phyloP scores from a whole-genome alignment of 768 basidiomycete species.

The Exidia glandulosa region DNA sequence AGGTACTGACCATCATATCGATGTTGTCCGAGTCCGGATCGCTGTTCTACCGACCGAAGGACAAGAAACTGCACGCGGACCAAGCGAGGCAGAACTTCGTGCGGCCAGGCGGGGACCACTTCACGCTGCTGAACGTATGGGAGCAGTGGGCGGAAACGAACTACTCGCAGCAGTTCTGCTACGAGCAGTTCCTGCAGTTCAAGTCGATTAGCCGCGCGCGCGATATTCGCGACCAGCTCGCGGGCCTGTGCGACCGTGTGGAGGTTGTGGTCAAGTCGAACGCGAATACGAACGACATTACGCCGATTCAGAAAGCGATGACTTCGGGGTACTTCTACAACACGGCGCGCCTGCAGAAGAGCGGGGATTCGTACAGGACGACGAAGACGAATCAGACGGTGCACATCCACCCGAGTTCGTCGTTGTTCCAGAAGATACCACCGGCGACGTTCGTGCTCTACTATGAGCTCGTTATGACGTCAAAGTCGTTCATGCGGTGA shows the following conservation, averaged over 20 bases:
- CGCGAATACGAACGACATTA: slow-evolving; percentile 87
- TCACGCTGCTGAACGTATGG: slow-evolving; percentile 95
- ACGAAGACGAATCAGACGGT: slow-evolving; percentile 94
- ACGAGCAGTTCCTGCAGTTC: slow-evolving; percentile 90
- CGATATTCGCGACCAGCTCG: slow-evolving; percentile 93
- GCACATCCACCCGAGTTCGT: slow-evolving; percentile 92
- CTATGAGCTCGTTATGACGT: slow-evolving; percentile 95
- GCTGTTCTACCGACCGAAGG: slow-evolving; percentile 93
- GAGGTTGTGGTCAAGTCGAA: slow-evolving; percentile 83
- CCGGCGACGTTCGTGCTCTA: slow-evolving; percentile 85
- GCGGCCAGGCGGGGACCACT: slow-evolving; percentile 92
- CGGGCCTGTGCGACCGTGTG: slow-evolving; percentile 91
- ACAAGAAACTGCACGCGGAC: slow-evolving; percentile 95
- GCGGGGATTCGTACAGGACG: slow-evolving; percentile 94
- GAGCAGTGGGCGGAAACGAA: slow-evolving; percentile 98
- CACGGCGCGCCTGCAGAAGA: slow-evolving; percentile 86
- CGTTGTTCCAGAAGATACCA: slow-evolving; percentile 90
- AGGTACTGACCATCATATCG: slow-evolving; percentile 93
- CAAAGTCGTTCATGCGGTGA: slow-evolving; percentile 88
- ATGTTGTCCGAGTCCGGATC: slow-evolving; percentile 96
- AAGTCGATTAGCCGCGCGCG: slow-evolving; percentile 90
- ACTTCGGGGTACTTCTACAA: slow-evolving; percentile 96
- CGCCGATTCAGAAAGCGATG: slow-evolving; percentile 88
- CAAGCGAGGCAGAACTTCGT: slow-evolving; percentile 97
- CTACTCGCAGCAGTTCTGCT: slow-evolving; percentile 94